Conservation (phyloP, 176 grass and related monocot genomes). For the Oryza coarctata region DNA sequence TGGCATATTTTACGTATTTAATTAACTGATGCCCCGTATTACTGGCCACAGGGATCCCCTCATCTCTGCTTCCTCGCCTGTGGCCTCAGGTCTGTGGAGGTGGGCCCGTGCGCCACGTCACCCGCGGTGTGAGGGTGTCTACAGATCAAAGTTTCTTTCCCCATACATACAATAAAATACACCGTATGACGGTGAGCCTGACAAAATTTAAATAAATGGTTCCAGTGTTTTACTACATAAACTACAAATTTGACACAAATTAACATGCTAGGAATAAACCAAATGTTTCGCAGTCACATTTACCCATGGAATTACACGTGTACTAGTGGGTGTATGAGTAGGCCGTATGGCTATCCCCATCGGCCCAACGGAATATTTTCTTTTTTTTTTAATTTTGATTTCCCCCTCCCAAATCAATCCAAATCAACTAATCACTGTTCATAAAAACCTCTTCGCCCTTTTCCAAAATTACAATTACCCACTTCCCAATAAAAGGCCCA, state of each 20-base stretch:
- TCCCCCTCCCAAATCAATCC: neutral
- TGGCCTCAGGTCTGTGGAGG: neutral
- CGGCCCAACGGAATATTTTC: too few relatives aligned
- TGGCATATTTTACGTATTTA: too few relatives aligned
- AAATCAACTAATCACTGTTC: neutral
- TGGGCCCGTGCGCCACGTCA: neutral
- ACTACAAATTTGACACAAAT: neutral
- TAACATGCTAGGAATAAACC: neutral
- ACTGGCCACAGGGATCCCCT: neutral
- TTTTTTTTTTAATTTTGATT: neutral
- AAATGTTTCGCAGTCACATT: neutral
- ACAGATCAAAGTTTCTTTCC: neutral
- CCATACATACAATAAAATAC: too few relatives aligned
- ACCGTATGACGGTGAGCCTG: too few relatives aligned
- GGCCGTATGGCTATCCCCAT: neutral
- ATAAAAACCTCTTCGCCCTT: neutral
- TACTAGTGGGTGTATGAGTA: neutral
- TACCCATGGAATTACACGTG: neutral
- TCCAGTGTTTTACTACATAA: too few relatives aligned
- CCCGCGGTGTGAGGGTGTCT: neutral
- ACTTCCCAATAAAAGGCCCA: slow-evolving; percentile 31
- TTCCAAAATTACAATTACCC: slow-evolving; percentile 34
- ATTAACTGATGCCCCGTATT: too few relatives aligned
- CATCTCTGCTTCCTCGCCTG: neutral
- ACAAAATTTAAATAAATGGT: too few relatives aligned